Evolutionary conservation across 257 asterid genomes (phyloP), one percentile per base, ranked within the genome.

Genomic region (Verbena officinalis): DNA sequence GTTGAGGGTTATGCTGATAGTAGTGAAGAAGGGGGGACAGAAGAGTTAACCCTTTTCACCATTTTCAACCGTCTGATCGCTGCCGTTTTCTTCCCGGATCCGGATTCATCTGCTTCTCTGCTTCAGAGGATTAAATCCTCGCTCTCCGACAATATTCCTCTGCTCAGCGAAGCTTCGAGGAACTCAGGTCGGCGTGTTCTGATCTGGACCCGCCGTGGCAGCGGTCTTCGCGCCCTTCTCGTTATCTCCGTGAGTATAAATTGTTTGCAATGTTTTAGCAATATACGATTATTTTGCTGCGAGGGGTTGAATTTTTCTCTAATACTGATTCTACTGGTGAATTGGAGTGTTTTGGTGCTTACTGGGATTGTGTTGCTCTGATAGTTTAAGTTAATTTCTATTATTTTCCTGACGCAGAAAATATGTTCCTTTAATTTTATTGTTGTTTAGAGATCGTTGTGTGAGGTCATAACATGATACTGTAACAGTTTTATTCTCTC

Each of bases 141-240:
- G 19, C 58, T 85, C 38, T 61, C 87, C 49, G 79, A 57, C 16
- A 85, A 87, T 59, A 21, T 77, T 67, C 95, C 96, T 27, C 85
- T 83, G 80, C 83, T 90, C 73, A 86, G 62, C 39, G 77, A 70
- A 69, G 95, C 96, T 39, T 76, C 86, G 14, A 68, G 45, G 71
- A 91, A 88, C 71, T 72, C 88, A 8, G 91, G 77, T 45, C 77
- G 48, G 14, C 64, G 69, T 64, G 58, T 84, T 50, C 79, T 84
- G 57, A 13, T 34, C 66, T 91, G 97, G 97, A 73, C 89, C 75
- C 89, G 88, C 69, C 83, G 83, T 23, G 97, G 97, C 53, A 65
- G 80, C 68, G 75, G 86, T 8, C 73, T 91, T 30, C 95, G 94
- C 22, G 79, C 95, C 51, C 85, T 91, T 23, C 82, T 91, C 33